Evolutionary conservation across 306 rosid genomes (phyloP).

Genomic region (Lotus japonicus): DNA sequence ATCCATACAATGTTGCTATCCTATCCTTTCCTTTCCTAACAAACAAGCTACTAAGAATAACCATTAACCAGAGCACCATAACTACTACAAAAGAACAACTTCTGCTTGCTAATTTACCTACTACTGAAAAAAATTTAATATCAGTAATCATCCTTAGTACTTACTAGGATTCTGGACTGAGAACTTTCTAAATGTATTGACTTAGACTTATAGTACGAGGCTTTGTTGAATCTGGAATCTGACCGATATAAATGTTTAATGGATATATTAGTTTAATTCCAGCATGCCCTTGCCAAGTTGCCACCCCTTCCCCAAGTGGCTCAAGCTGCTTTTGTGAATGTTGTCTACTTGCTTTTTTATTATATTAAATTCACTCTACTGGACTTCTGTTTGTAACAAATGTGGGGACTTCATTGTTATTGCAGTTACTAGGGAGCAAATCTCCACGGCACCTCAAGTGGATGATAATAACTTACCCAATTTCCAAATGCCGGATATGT

Average conservation of each 20-base stretch:
- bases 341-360: neutral
- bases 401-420: neutral
- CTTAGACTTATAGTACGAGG: neutral
- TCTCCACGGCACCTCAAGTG: constrained; percentile 24
- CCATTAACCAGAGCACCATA: neutral
- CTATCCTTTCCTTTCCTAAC: neutral
- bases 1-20: neutral
- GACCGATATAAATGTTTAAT: neutral
- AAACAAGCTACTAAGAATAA: neutral
- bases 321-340: neutral
- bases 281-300: neutral
- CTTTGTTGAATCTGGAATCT: neutral
- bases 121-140: neutral
- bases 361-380: neutral
- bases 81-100: neutral
- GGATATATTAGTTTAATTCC: neutral
- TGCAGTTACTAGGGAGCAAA: constrained; percentile 28
- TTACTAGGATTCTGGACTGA: neutral
- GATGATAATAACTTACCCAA: constrained; percentile 35
- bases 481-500: constrained; percentile 36
- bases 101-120: neutral
- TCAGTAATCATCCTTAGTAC: neutral
- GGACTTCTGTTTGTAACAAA: constrained; percentile 15
- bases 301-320: neutral
- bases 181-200: neutral